These are phyloP conservation scores for Astrothelium subdiscretum DNA, from an alignment of 495 filamentous ascomycete species.

Conservation along the genomic window DNA sequence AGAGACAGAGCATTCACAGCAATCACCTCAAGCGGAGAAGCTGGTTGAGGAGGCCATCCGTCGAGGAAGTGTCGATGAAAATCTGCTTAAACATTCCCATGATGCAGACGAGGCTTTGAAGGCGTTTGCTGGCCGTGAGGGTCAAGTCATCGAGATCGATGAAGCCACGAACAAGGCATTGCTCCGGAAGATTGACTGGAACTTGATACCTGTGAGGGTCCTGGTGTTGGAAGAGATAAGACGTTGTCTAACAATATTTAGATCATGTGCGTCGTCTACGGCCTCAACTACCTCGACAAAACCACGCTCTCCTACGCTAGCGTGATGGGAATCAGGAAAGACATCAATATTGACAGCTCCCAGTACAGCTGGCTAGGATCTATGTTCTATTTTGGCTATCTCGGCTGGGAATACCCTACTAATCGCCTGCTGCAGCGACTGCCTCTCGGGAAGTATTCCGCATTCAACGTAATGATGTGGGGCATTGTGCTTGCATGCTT, in stretches of 20 bases:
- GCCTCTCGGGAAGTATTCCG: conserved; percentile 38
- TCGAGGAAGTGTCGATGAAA: conserved; percentile 22
- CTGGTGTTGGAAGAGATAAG: background rate
- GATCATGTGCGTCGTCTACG: conserved; percentile 28
- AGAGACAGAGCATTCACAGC: background rate
- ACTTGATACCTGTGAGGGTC: conserved; percentile 26
- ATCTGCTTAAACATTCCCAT: conserved; percentile 39
- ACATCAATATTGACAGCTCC: conserved; percentile 31
- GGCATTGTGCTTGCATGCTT: conserved; percentile 32
- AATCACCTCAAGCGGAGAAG: background rate
- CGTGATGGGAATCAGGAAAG: conserved; percentile 37
- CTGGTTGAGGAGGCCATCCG: conserved; percentile 13
- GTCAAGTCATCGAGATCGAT: conserved; percentile 40
- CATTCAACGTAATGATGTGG: conserved; percentile 35
- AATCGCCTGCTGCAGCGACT: conserved; percentile 47
- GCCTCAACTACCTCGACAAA: conserved; percentile 48
- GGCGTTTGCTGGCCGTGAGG: conserved; percentile 37
- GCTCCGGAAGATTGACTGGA: conserved; percentile 30
- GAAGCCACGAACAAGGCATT: conserved; percentile 39
- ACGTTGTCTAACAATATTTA: background rate
- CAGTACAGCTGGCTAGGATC: conserved; percentile 45
- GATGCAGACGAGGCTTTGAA: conserved; percentile 53
- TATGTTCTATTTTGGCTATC: conserved; percentile 40
- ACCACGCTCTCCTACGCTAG: conserved; percentile 43
- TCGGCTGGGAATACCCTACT: conserved; percentile 44